Base-by-base conservation (phyloP, 768 basidiomycete species). In the Boletus pseudopeckii region DNA sequence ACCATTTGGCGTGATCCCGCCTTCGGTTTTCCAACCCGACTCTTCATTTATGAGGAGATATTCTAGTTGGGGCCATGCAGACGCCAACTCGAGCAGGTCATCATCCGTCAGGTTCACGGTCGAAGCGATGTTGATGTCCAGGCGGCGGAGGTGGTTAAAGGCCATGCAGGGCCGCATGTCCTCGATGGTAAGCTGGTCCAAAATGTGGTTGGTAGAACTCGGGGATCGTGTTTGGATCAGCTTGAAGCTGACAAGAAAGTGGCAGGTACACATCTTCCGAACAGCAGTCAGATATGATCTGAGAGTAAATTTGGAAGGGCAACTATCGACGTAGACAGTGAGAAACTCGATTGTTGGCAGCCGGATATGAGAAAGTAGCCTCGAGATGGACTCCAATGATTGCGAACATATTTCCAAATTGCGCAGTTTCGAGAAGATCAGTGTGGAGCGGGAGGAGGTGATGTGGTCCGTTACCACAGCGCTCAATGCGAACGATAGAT, bases 51-150 rank as follows among this genome's bases (percentile, higher is more conserved):
- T 53, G 48, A 52, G 38, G 10, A 65, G 52, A 13, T 26, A 17
- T 18, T 63, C 47, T 4, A 66, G 47, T 13, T 36, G 54, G 5
- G 61, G 61, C 56, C 64, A 65, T 4, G 58, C 51, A 11, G 61
- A 47, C 0, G 58, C 58, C 42, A 65, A n/a, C 9, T 46, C 42
- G 20, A 60, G 33, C 20, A 64, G 32, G 48, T 57, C 55, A 4
- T 39, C 13, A 17, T 60, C 56, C 5, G 37, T 36, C 44, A 66
- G 37, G 15, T 49, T 41, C 7, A 66, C 50, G 6, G 38, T 38
- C 36, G 50, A 64, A 9, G 46, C 40, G 5, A 28, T 57, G 34
- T 61, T 52, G 49, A 64, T 42, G 5, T 61, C 45, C 1, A 64
- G 17, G 22, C 39, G 26, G 15, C 47, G 55, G 41, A 64, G 59